Evolutionary conservation across 2,329 filamentous ascomycete species (phyloP), one percentile per base, ranked within the genome.

Genomic region (Phyllosticta paracitricarpa): DNA sequence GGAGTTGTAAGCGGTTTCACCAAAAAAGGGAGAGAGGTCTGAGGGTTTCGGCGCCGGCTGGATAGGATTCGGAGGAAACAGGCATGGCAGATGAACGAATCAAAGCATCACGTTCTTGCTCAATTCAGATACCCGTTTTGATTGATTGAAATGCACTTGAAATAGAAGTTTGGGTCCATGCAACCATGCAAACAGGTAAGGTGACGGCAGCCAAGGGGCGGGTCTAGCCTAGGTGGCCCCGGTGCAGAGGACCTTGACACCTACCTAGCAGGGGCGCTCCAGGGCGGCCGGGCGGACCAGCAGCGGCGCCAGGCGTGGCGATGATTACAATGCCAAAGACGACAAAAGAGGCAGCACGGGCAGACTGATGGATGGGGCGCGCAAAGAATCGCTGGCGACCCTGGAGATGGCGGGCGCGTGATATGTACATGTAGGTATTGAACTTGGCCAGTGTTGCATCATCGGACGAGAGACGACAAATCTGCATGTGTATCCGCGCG

Each of bases 51-150:
- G 57, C 57, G 61, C 54, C 56, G 53, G 56, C 33, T 59, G 56
- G 54, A 62, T 40, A 62, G 51, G 61, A 56, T 59, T 54, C 55
- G 57, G 54, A 57, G 56, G 61, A 51, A 54, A 51, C 54, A 58
- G 48, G 56, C 48, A 62, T 59, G 56, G 61, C 53, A 62, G 57
- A 54, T 59, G 51, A 57, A 62, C 59, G 52, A 56, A 59, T 56
- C 52, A 54, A 59, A 54, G 59, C 61, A 62, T 52, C 56, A 62
- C 59, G 57, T 52, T 56, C 60, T 51, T 40, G 28, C 54, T 35
- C 61, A 54, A 58, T 56, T 59, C 52, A 59, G 57, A 62, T 62
- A 62, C 61, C 61, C 57, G 57, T 62, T 54, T 58, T 62, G 40
- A 48, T 48, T n/a, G 14, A 48, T n/a, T 57, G 56, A 54, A 58